Conservation (phyloP, 225 moss, liverwort and hornwort genomes). For the Asterella californica region DNA sequence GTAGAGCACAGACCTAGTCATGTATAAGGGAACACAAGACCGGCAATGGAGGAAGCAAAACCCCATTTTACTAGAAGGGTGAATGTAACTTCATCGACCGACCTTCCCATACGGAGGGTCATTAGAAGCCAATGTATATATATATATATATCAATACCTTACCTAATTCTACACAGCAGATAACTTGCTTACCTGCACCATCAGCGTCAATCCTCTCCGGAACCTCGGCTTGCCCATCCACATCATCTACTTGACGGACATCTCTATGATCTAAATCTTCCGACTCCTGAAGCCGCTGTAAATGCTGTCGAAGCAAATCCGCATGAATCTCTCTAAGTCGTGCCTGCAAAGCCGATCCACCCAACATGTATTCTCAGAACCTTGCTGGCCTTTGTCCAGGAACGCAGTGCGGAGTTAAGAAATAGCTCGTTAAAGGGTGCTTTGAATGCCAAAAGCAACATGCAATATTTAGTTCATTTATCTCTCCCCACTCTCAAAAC, state of each 20-base stretch:
- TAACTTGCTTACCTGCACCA: slow-evolving; percentile 26
- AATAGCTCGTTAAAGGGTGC: neutral
- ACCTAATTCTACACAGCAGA: neutral
- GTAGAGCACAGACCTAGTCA: too few species aligned
- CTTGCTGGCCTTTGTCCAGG: neutral
- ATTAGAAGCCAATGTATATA: too few species aligned
- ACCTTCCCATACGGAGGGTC: too few species aligned
- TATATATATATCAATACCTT: too few species aligned
- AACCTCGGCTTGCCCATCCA: slow-evolving; percentile 17
- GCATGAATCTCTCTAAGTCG: slow-evolving; percentile 77
- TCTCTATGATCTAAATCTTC: slow-evolving; percentile 45
- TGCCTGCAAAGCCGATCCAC: slow-evolving; percentile 39
- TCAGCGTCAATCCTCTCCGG: slow-evolving; percentile 25
- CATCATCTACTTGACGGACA: slow-evolving; percentile 43
- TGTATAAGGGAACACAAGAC: too few species aligned
- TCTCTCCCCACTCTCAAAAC: neutral
- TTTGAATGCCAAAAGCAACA: neutral
- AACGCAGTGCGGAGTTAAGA: neutral
- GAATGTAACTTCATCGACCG: too few species aligned
- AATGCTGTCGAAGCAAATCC: slow-evolving; percentile 76
- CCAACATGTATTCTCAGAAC: neutral
- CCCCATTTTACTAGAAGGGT: too few species aligned
- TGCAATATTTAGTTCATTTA: neutral
- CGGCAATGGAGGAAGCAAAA: too few species aligned
- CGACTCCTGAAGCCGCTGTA: slow-evolving; percentile 63